Conservation (phyloP, 257 asterid species). For the Gynochthodes officinalis region DNA sequence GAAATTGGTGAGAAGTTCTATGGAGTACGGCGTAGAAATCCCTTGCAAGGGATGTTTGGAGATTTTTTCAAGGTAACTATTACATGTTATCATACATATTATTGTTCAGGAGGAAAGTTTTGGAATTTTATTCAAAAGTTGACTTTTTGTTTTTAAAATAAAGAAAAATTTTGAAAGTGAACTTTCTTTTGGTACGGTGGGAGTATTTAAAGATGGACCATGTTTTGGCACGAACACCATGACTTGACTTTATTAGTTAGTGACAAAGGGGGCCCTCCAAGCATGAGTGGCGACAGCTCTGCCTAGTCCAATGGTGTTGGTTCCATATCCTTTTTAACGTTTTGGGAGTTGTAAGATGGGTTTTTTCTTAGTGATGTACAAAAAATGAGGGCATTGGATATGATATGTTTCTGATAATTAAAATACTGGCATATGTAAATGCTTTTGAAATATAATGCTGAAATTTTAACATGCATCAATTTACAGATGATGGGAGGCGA, state of each 20-base stretch:
- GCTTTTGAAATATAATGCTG: not conserved
- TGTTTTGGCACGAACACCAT: not conserved
- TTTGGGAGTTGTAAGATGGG: constrained; percentile 1
- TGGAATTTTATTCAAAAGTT: too few relatives aligned
- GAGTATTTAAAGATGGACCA: too few relatives aligned
- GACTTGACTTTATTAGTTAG: not conserved
- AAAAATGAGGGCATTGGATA: not conserved
- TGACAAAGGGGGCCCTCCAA: not conserved
- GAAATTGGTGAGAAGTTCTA: constrained; percentile 81
- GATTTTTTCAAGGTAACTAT: constrained; percentile 66
- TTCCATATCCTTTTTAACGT: not conserved
- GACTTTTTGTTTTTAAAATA: too few relatives aligned
- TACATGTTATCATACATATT: too few relatives aligned
- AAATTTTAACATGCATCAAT: constrained; percentile 9
- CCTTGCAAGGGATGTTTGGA: constrained; percentile 95
- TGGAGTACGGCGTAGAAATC: constrained; percentile 66
- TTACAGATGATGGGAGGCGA: constrained; percentile 83
- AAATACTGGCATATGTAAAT: not conserved
- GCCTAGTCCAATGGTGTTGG: not conserved
- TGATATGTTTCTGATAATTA: not conserved
- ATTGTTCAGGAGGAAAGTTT: too few relatives aligned
- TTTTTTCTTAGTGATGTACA: not conserved
- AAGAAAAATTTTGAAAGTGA: too few relatives aligned
- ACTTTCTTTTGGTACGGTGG: too few relatives aligned
- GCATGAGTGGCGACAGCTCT: not conserved